These are phyloP conservation scores for Artemisia princeps DNA, from an alignment of 140 eudicot genomes.

Conservation along the genomic window DNA sequence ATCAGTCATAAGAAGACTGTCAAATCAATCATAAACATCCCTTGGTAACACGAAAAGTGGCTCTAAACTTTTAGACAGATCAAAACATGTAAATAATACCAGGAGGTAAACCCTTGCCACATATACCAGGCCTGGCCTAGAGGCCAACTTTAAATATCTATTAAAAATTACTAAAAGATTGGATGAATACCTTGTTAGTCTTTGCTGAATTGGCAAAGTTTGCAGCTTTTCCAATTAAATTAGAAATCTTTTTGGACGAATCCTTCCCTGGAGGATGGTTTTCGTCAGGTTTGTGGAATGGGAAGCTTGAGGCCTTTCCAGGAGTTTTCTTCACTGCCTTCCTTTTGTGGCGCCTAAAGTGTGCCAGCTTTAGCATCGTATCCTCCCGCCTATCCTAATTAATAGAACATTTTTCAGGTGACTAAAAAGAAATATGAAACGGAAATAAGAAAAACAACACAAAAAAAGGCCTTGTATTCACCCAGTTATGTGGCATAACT, in stretches of 20 bases:
- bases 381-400: constrained; percentile 91
- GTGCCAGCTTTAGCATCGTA: constrained; percentile 71
- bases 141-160: background rate
- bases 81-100: background rate
- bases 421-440: background rate
- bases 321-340: constrained; percentile 67
- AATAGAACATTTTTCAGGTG: constrained; percentile 9
- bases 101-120: constrained; percentile 14
- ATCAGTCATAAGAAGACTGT: constrained; percentile 15
- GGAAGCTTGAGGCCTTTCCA: constrained; percentile 63
- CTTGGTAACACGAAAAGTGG: constrained; percentile 1
- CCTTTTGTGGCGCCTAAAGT: constrained; percentile 88
- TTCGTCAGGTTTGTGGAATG: constrained; percentile 93
- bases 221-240: constrained; percentile 80
- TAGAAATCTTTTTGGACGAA: constrained; percentile 63
- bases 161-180: constrained; percentile 1
- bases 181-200: constrained; percentile 54
- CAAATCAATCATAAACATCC: constrained; percentile 19
- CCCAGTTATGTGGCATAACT: constrained; percentile 96
- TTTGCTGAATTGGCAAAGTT: constrained; percentile 79
- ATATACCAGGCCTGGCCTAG: constrained; percentile 9
- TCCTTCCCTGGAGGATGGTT: constrained; percentile 94
- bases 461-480: constrained; percentile 28
- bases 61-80: constrained; percentile 12
- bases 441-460: background rate